Evolutionary conservation across 1,284 basidiomycete genomes (phyloP), one percentile per base, ranked within the genome.

Genomic region (Violaceomyces palustris): DNA sequence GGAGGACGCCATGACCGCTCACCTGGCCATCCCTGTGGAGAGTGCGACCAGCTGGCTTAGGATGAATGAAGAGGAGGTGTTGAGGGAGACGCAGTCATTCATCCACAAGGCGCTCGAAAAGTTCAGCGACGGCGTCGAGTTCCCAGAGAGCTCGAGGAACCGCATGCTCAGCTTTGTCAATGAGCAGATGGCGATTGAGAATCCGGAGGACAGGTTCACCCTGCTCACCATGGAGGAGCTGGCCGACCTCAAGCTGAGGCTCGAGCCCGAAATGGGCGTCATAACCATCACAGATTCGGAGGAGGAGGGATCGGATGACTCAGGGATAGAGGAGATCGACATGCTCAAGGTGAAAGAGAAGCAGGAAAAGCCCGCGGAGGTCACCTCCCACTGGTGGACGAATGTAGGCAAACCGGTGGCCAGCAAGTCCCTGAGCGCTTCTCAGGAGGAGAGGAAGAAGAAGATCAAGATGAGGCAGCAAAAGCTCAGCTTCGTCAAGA

Each of bases 61-160:
- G 25, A 64, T 73, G 48, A 73, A 72, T 43, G 61, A 73, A n/a
- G 44, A 50, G n/a, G 69, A 68, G 38, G 63, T 72, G 17, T 52
- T 73, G 12, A 48, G 59, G 29, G 63, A 70, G 35, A 64, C 69
- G 4, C 53, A 49, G 30, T 55, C 53, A 5, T 72, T 67, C 41
- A 48, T 73, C 23, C 46, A 59, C 21, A 58, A 63, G 35, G 61
- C 61, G 22, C 42, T 73, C 3, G 56, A 66, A 24, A 45, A 47
- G 29, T 68, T 69, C 22, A 50, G 42, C 10, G 52, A 59, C n/a
- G 43, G 46, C 32, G 31, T 50, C 15, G 47, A 49, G 18, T 32
- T 69, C 12, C 69, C 69, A 2, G 24, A 32, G 11, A 35, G 35
- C 17, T 56, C 61, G 18, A 59, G 43, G 39, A 39, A 58, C 17